phyloP scores from a whole-genome alignment of 2,329 filamentous ascomycete species.

The Elsinoe arachidis region DNA sequence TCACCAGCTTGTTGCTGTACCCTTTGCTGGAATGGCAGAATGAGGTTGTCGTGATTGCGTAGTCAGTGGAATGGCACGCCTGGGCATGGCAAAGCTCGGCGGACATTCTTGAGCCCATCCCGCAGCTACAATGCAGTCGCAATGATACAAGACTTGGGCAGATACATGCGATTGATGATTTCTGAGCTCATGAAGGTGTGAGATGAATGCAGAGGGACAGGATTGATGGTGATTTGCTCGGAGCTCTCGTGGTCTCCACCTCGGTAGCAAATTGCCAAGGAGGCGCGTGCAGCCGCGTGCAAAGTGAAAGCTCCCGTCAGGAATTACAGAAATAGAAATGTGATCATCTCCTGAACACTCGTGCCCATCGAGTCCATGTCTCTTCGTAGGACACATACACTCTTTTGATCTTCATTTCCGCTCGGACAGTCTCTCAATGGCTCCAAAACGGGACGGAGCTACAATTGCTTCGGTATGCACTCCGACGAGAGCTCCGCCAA shows the following conservation, averaged over 20 bases:
- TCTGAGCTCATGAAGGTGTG: too few relatives aligned
- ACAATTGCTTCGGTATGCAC: conserved; percentile 49
- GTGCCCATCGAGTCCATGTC: neutral
- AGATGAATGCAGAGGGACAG: neutral
- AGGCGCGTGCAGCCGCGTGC: conserved; percentile 9
- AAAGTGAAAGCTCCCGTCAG: neutral
- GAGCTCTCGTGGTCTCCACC: neutral
- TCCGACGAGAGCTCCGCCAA: neutral
- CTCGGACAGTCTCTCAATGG: conserved; percentile 35
- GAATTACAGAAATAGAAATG: too few relatives aligned
- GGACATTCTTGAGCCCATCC: too few relatives aligned
- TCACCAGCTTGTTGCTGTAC: too few relatives aligned
- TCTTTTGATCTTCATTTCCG: neutral
- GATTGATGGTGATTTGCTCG: neutral
- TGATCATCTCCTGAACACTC: neutral
- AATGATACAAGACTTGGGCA: too few relatives aligned
- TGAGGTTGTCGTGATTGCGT: too few relatives aligned
- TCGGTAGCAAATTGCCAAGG: conserved; percentile 6
- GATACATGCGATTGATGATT: too few relatives aligned
- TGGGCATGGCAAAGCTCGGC: too few relatives aligned
- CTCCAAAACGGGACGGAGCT: conserved; percentile 55
- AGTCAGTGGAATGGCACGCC: too few relatives aligned
- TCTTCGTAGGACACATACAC: neutral
- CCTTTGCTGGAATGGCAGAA: too few relatives aligned
- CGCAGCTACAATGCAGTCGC: neutral